A percentile compares a stretch with the other conserved stretches of the same genome.
phyloP scores from a whole-genome alignment of 495 filamentous ascomycete genomes.

The Rostrohypoxylon terebratum region DNA sequence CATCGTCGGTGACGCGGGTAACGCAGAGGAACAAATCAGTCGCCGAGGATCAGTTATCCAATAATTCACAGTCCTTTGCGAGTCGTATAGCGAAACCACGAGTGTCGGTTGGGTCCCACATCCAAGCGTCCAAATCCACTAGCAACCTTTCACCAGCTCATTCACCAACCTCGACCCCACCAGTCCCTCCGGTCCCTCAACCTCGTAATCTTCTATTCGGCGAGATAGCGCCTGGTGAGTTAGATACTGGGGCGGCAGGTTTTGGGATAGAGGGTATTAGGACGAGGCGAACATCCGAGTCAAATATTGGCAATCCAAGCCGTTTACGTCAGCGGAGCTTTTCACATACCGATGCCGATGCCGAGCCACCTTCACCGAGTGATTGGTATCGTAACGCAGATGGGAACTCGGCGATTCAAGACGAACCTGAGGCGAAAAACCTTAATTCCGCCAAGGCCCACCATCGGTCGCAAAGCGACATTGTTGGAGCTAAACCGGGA shows the following conservation, averaged over 20 bases:
- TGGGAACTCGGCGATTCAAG: constrained; percentile 47
- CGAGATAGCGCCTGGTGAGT: constrained; percentile 61
- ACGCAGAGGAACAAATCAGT: constrained; percentile 57
- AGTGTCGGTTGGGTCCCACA: constrained; percentile 51
- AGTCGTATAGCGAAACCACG: constrained; percentile 63
- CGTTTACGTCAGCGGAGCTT: constrained; percentile 56
- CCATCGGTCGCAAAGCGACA: constrained; percentile 62
- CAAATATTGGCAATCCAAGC: constrained; percentile 52
- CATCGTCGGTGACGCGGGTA: constrained; percentile 44
- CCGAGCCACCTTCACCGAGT: constrained; percentile 63
- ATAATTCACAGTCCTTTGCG: constrained; percentile 65
- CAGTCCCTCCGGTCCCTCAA: constrained; percentile 44
- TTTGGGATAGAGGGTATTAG: constrained; percentile 61
- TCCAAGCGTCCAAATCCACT: constrained; percentile 60
- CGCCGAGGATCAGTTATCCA: constrained; percentile 58
- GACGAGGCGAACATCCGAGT: constrained; percentile 61
- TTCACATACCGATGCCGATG: constrained; percentile 60
- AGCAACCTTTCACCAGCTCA: constrained; percentile 54
- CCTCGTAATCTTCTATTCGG: constrained; percentile 61
- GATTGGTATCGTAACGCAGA: constrained; percentile 63
- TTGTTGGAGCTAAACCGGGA: constrained; percentile 55
- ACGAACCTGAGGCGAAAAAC: constrained; percentile 49
- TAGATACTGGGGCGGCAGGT: constrained; percentile 54
- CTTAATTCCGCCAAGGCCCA: constrained; percentile 53
- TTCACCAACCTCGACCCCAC: constrained; percentile 41